phyloP scores from a whole-genome alignment of 495 filamentous ascomycete species.

The Talaromyces wortmannii region DNA sequence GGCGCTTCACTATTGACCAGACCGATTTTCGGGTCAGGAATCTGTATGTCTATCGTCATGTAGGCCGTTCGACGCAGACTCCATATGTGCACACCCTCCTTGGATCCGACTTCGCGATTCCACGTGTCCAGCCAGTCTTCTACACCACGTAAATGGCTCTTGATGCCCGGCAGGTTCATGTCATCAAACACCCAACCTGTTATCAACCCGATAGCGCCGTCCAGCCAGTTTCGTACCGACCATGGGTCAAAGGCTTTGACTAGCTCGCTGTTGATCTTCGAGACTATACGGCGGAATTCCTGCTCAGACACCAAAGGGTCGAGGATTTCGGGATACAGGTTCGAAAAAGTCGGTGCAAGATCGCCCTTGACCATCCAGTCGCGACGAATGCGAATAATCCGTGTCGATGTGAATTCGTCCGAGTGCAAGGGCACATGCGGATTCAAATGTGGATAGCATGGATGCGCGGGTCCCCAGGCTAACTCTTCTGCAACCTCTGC shows the following conservation, averaged over 20 bases:
- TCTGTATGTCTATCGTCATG: slow-evolving; percentile 82
- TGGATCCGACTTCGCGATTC: slow-evolving; percentile 58
- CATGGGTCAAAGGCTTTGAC: slow-evolving; percentile 69
- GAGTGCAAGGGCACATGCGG: slow-evolving; percentile 79
- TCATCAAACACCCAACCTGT: slow-evolving; percentile 96
- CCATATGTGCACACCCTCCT: slow-evolving; percentile 62
- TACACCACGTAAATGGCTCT: slow-evolving; percentile 55
- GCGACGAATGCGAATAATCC: slow-evolving; percentile 82
- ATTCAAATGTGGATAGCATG: slow-evolving; percentile 89
- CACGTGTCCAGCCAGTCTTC: slow-evolving; percentile 76
- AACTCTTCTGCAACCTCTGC: slow-evolving; percentile 41
- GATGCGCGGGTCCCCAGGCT: slow-evolving; percentile 81
- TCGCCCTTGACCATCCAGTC: slow-evolving; percentile 91
- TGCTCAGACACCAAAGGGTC: slow-evolving; percentile 75
- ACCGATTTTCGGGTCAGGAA: slow-evolving; percentile 70
- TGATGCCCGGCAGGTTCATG: slow-evolving; percentile 63
- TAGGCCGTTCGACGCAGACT: slow-evolving; percentile 77
- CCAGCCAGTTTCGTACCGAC: slow-evolving; percentile 61
- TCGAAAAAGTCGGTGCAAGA: slow-evolving; percentile 86
- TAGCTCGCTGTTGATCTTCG: slow-evolving; percentile 67
- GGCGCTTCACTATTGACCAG: slow-evolving; percentile 33
- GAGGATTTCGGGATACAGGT: slow-evolving; percentile 91
- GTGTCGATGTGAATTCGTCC: slow-evolving; percentile 64
- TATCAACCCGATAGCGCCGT: slow-evolving; percentile 65
- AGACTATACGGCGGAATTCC: slow-evolving; percentile 74